Evolutionary conservation across 306 rosid species (phyloP), one percentile per base, ranked within the genome.

Genomic region (Delonix regia): DNA sequence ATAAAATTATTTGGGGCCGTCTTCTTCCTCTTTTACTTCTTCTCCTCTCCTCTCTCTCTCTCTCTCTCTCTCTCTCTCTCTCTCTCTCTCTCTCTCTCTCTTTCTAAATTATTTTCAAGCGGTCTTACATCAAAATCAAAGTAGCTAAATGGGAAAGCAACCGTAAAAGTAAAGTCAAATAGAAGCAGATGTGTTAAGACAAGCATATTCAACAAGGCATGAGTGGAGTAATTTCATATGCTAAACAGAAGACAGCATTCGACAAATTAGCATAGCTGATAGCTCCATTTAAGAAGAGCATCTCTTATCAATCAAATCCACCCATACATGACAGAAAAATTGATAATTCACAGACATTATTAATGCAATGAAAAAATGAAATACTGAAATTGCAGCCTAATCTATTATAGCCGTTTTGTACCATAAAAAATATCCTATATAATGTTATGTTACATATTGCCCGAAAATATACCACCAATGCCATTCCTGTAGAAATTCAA

Each of bases 201-300:
- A 42, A 56, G 39, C 51, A 53, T 33, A 38, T 30, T 67, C 18
- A 56, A 44, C 44, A 27, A 14, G 53, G 16, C 27, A 42, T 19
- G 14, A 9, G 38, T 56, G 42, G 34, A 42, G 18, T 34, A 13
- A 55, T 28, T 55, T 71, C 60, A 41, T 41, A 71, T 27, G 28
- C 60, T 5, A 49, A 74, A 60, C 56, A 63, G 39, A 70, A 53
- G 61, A 51, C 66, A 83, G 24, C 79, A 55, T 71, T 77, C 19
- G 33, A 30, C 42, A 42, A 69, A 83, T 71, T 24, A 45, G 24
- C 22, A 25, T 59, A 59, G 65, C 65, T 27, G 19, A 22, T 34
- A 22, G 52, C 28, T 25, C 78, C 77, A 51, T 71, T 6, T 45
- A 41, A 39, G 22, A 22, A 49, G 61, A 75, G 24, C 14, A 74